Conservation (phyloP, 2,329 filamentous ascomycete species). For the Penicillium concentricum region DNA sequence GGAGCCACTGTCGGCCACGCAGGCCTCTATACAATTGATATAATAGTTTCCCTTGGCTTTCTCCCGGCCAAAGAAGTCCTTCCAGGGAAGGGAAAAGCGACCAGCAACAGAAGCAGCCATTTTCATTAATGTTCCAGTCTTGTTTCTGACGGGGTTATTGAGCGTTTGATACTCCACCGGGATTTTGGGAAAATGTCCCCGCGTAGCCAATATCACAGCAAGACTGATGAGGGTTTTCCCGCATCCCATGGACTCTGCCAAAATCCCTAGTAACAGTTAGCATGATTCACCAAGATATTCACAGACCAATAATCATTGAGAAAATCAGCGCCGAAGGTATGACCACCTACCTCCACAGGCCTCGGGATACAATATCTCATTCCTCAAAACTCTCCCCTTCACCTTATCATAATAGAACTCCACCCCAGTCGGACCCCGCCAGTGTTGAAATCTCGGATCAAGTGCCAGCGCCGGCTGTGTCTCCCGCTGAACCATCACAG, state of each 20-base stretch:
- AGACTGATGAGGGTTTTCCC: constrained; percentile 91
- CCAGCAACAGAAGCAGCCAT: constrained; percentile 74
- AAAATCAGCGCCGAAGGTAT: not conserved
- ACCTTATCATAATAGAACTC: constrained; percentile 70
- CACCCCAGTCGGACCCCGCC: constrained; percentile 60
- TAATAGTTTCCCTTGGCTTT: constrained; percentile 52
- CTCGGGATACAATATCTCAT: constrained; percentile 72
- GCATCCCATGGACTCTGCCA: constrained; percentile 52
- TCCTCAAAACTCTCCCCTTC: constrained; percentile 59
- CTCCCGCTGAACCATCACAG: constrained; percentile 82
- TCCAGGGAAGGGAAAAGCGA: constrained; percentile 69
- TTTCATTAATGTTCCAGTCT: constrained; percentile 64
- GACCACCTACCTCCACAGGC: constrained; percentile 63
- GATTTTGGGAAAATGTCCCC: constrained; percentile 63
- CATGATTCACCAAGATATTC: not conserved
- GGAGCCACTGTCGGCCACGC: constrained; percentile 58
- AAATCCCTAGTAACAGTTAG: constrained; percentile 33
- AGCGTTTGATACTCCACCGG: constrained; percentile 60
- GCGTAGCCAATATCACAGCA: constrained; percentile 72
- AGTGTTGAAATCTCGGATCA: constrained; percentile 69
- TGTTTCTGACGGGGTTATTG: constrained; percentile 42
- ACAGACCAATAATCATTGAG: not conserved
- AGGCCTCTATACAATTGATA: constrained; percentile 54
- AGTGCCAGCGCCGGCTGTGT: constrained; percentile 60
- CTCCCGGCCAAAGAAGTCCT: constrained; percentile 54